Evolutionary conservation across 345 rosid genomes (phyloP).

Genomic region (Eucalyptus albens): DNA sequence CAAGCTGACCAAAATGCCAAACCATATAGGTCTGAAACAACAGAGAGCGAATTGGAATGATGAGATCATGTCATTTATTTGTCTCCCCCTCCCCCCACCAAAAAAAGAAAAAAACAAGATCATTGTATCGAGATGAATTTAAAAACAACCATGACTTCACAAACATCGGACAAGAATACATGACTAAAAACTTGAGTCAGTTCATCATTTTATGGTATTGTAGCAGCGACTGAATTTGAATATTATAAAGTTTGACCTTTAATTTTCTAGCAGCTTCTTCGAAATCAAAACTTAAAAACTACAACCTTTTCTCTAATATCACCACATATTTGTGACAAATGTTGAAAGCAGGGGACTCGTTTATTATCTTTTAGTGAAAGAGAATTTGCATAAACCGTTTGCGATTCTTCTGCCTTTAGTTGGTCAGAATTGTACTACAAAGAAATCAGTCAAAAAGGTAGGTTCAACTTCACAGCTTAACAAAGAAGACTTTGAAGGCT

Average conservation of each 20-base stretch:
- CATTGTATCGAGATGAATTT: not conserved
- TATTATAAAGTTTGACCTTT: not conserved
- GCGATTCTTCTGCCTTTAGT: not conserved
- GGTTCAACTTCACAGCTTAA: not conserved
- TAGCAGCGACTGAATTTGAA: not conserved
- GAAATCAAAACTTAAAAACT: not conserved
- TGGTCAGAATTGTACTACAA: not conserved
- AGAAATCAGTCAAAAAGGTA: not conserved
- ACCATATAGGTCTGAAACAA: not conserved
- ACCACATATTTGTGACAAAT: not conserved
- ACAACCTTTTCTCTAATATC: not conserved
- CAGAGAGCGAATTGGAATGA: not conserved
- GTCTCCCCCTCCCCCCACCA: not conserved
- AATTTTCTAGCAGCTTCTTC: not conserved
- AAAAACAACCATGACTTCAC: not conserved
- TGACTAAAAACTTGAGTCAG: not conserved
- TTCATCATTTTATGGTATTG: not conserved
- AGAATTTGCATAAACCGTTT: not conserved
- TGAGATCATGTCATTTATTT: not conserved
- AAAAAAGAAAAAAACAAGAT: not conserved
- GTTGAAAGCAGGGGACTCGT: not conserved
- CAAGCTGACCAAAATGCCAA: not conserved
- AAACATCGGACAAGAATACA: not conserved
- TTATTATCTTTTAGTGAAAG: not conserved
- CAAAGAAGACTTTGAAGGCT: not conserved